Conservation (phyloP, 768 basidiomycete genomes). For the Termitomyces sp. region DNA sequence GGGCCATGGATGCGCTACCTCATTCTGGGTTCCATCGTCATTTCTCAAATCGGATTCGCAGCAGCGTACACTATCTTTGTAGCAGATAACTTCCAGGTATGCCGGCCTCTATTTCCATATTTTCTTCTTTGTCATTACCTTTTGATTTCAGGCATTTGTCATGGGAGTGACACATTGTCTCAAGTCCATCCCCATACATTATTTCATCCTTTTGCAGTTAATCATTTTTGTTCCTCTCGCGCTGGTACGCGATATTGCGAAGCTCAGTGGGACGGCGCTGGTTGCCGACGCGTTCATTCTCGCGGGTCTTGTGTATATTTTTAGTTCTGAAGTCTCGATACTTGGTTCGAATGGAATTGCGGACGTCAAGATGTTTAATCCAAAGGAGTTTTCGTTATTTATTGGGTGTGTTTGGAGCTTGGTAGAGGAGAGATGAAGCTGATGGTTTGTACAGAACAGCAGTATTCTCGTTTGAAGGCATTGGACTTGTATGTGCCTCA, state of each 20-base stretch:
- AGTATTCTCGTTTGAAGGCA: constrained; percentile 97
- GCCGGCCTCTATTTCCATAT: neutral
- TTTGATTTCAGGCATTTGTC: constrained; percentile 64
- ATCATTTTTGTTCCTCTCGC: constrained; percentile 86
- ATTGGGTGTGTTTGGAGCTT: constrained; percentile 60
- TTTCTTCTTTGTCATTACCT: neutral
- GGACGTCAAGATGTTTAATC: constrained; percentile 81
- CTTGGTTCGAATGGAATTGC: constrained; percentile 68
- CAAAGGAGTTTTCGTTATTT: constrained; percentile 83
- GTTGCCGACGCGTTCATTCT: constrained; percentile 95
- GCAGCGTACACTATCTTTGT: constrained; percentile 95
- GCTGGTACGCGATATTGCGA: constrained; percentile 90
- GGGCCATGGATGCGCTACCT: constrained; percentile 90
- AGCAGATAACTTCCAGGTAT: constrained; percentile 74
- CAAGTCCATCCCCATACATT: constrained; percentile 59
- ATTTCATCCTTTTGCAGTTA: constrained; percentile 80
- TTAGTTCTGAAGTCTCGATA: constrained; percentile 73
- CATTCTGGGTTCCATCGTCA: constrained; percentile 80
- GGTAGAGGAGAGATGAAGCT: neutral
- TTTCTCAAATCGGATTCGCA: constrained; percentile 89
- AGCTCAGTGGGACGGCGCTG: constrained; percentile 87
- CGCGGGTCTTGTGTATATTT: constrained; percentile 81
- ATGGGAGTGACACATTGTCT: constrained; percentile 74
- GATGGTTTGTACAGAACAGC: constrained; percentile 59
- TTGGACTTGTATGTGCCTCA: constrained; percentile 65